phyloP scores from a whole-genome alignment of 257 asterid species.

The Sherardia arvensis region DNA sequence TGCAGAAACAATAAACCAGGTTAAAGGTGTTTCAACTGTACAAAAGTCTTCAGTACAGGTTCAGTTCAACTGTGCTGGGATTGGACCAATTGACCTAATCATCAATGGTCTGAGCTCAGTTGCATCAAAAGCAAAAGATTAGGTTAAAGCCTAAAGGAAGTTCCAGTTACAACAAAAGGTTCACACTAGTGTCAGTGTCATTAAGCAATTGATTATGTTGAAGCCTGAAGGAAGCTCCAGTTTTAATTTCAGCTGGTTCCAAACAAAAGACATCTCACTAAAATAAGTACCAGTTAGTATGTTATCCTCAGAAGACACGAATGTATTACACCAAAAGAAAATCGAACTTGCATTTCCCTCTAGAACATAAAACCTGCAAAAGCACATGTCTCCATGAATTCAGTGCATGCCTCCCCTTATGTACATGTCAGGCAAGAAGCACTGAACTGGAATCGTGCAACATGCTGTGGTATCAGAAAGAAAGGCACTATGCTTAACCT shows the following conservation, averaged over 20 bases:
- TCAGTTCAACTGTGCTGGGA: too few relatives aligned
- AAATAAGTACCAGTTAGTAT: background rate
- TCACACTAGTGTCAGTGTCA: background rate
- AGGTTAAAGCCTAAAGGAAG: too few relatives aligned
- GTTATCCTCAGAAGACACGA: background rate
- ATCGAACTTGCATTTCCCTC: background rate
- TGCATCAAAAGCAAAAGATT: too few relatives aligned
- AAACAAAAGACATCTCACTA: background rate
- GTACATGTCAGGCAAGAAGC: background rate
- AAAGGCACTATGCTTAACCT: slow-evolving; percentile 9
- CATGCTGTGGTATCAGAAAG: background rate
- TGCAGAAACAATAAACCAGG: background rate
- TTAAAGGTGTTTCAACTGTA: too few relatives aligned
- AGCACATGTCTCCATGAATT: background rate
- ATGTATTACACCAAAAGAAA: background rate
- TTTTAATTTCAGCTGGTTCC: background rate
- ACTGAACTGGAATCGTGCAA: background rate
- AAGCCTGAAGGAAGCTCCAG: background rate
- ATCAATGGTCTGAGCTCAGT: too few relatives aligned
- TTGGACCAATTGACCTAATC: too few relatives aligned
- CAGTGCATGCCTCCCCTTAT: background rate
- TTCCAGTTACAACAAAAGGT: too few relatives aligned
- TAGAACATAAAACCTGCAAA: background rate
- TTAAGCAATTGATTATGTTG: background rate
- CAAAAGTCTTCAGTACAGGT: too few relatives aligned